Conservation (phyloP, 2,329 filamentous ascomycete genomes). For the Botryosphaeria dothidea region DNA sequence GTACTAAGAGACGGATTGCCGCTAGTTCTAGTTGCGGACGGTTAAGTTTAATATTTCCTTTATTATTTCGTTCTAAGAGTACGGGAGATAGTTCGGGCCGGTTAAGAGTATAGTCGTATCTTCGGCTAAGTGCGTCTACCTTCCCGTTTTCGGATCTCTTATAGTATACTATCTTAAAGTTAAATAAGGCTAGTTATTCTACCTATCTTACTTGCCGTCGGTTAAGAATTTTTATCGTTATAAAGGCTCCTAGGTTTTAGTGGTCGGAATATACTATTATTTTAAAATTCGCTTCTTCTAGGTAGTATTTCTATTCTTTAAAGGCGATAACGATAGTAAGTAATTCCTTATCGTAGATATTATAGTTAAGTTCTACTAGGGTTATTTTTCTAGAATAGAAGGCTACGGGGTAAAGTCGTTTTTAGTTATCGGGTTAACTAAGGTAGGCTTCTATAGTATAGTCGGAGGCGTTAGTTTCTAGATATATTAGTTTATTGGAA, state of each 20-base stretch:
- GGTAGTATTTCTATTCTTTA: slow-evolving; percentile 27
- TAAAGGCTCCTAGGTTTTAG: slow-evolving; percentile 33
- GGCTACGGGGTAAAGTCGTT: not conserved
- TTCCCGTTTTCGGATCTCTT: no score
- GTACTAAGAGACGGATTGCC: not conserved
- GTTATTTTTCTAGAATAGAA: slow-evolving; percentile 9
- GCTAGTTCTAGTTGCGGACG: not conserved
- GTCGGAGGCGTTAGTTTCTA: not conserved
- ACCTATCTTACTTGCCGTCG: no score
- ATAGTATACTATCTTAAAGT: no score
- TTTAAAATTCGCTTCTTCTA: slow-evolving; percentile 21
- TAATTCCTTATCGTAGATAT: no score
- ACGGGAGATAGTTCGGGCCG: not conserved
- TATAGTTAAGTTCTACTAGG: slow-evolving; percentile 31
- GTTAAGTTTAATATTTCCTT: not conserved
- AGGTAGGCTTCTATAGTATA: not conserved
- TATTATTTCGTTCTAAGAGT: not conserved
- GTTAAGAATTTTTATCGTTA: no score
- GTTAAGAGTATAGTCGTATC: no score
- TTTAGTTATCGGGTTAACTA: not conserved
- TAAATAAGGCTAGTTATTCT: no score
- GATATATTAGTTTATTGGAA: not conserved
- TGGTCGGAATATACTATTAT: slow-evolving; percentile 31
- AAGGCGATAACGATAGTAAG: slow-evolving; percentile 32
- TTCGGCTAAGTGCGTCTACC: no score